These are phyloP conservation scores for Cladophialophora carrionii DNA, from an alignment of 2,329 filamentous ascomycete genomes.

Conservation along the genomic window DNA sequence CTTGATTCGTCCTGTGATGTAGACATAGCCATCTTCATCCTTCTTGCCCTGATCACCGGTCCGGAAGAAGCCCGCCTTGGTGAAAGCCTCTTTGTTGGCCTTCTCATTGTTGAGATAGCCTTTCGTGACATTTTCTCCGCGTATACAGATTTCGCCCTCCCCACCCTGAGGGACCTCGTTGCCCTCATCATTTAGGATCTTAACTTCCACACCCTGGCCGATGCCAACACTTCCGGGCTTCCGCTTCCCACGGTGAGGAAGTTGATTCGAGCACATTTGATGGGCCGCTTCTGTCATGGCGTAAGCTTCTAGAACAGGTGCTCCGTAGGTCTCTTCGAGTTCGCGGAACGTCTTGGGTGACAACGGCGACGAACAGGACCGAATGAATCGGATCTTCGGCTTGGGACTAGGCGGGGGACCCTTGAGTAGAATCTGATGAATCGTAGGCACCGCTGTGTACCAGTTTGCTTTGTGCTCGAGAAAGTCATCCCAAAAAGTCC, in stretches of 20 bases:
- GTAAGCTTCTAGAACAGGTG: slow-evolving; percentile 85
- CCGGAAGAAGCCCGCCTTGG: slow-evolving; percentile 77
- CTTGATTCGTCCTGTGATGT: slow-evolving; percentile 91
- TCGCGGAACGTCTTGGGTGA: slow-evolving; percentile 80
- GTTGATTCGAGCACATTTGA: slow-evolving; percentile 59
- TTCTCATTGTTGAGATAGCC: slow-evolving; percentile 82
- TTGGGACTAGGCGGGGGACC: slow-evolving; percentile 68
- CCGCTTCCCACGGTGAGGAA: slow-evolving; percentile 67
- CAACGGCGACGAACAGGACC: slow-evolving; percentile 82
- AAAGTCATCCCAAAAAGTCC: slow-evolving; percentile 82
- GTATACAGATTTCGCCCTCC: slow-evolving; percentile 82
- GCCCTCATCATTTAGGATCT: slow-evolving; percentile 72
- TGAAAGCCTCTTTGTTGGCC: slow-evolving; percentile 75
- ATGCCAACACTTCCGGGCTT: slow-evolving; percentile 81
- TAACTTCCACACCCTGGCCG: slow-evolving; percentile 80
- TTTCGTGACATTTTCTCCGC: slow-evolving; percentile 78
- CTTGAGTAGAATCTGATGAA: slow-evolving; percentile 85
- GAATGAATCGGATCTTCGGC: slow-evolving; percentile 79
- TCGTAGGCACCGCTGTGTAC: slow-evolving; percentile 92
- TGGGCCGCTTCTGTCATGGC: slow-evolving; percentile 86
- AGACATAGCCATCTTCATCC: slow-evolving; percentile 77
- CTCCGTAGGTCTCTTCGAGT: slow-evolving; percentile 73
- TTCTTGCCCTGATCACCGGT: slow-evolving; percentile 84
- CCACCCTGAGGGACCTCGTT: slow-evolving; percentile 68
- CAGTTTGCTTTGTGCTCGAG: slow-evolving; percentile 75